phyloP scores from a whole-genome alignment of 345 rosid genomes.

The Anacardium occidentale region DNA sequence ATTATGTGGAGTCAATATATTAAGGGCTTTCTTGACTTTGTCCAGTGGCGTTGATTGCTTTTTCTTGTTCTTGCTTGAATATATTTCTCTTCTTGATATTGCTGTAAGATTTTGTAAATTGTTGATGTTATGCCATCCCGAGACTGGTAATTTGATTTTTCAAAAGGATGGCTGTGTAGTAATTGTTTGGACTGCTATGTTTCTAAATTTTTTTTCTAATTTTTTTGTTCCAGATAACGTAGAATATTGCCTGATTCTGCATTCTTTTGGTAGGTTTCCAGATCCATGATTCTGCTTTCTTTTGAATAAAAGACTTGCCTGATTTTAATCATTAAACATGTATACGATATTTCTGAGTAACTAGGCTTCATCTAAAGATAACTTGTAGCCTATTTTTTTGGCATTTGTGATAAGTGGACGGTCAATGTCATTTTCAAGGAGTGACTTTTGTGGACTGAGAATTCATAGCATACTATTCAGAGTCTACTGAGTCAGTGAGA shows the following conservation, averaged over 20 bases:
- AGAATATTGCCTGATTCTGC: not conserved
- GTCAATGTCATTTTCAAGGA: not conserved
- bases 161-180: not conserved
- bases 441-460: not conserved
- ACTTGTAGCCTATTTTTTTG: not conserved
- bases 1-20: too few species aligned
- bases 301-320: not conserved
- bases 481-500: not conserved
- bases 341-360: not conserved
- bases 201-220: not conserved
- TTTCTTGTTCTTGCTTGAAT: not conserved
- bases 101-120: not conserved
- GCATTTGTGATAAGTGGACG: not conserved
- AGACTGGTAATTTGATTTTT: not conserved
- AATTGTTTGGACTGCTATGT: not conserved
- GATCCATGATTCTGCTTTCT: not conserved
- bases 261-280: not conserved
- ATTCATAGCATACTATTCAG: not conserved
- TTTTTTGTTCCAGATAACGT: not conserved
- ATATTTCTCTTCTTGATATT: not conserved
- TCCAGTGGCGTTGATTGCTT: not conserved
- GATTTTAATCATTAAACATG: not conserved
- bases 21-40: not conserved
- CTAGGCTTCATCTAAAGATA: not conserved
- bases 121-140: not conserved